Base-by-base conservation (phyloP, 1,284 basidiomycete species). In the Puccinia polysora region DNA sequence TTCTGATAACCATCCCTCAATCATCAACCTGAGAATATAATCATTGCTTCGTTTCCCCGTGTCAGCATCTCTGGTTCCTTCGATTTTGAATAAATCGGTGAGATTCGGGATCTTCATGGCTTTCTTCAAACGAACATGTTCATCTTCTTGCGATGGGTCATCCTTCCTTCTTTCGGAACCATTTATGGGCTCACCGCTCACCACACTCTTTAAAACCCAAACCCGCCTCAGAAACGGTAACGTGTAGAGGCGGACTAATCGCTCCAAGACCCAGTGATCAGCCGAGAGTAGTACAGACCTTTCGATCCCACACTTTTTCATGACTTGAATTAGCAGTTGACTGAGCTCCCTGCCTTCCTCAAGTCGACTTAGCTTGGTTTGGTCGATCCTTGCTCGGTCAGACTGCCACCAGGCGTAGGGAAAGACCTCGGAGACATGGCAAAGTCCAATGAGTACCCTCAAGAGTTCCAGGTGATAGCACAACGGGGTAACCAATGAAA, bases 161-260 rank as follows among this genome's bases (percentile, higher is more conserved):
- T 52, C 63, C 12, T 36, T 28, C 3, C 4, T 28, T 12, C 2
- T 65, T 40, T 4, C 63, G 20, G 52, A 2, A 25, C 52, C n/a
- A 2, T 50, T 50, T 20, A 18, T 28, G 15, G 63, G 6, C 25
- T 40, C 7, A 23, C 38, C n/a, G 23, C n/a, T n/a, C 34, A 71
- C 45, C 45, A 71, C 68, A 25, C 43, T 56, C n/a, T 88, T 90
- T 8, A 97, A 84, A 47, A 97, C 90, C 5, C 91, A 88, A 0
- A 90, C 90, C 4, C 90, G 86, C 43, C 94, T 88, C n/a, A 97
- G 84, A 84, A 97, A 97, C 0, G 93, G 93, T 6, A 98, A 49
- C n/a, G 58, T 72, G 36, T 74, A 69, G 5, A 67, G 23, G 40
- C 62, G 67, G 12, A 74, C 60, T 36, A 65, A 45, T 50, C 43